A percentile compares a stretch with the other conserved stretches of the same genome.
Conservation (phyloP, 2,329 filamentous ascomycete genomes). For the Ophiocordyceps unilateralis region DNA sequence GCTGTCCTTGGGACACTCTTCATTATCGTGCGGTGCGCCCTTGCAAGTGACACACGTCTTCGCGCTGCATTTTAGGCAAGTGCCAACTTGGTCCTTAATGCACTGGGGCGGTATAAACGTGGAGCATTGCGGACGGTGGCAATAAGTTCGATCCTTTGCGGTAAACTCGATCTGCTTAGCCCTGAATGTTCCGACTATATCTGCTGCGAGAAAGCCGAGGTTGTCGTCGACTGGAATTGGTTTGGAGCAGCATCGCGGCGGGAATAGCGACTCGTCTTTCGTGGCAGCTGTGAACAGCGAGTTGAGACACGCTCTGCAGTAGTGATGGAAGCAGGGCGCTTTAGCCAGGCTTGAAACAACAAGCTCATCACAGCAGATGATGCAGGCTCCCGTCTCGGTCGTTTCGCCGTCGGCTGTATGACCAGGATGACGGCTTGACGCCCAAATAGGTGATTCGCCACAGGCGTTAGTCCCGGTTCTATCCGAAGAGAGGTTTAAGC, state of each 20-base stretch:
- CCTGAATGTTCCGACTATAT: conserved; percentile 19
- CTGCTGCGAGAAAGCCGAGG: conserved; percentile 15
- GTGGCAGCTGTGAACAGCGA: conserved; percentile 25
- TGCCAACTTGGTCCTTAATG: conserved; percentile 17
- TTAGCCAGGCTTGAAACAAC: background rate
- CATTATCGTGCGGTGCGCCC: conserved; percentile 11
- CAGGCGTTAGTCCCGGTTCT: too few relatives aligned
- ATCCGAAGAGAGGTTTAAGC: too few relatives aligned
- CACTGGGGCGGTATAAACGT: conserved; percentile 22
- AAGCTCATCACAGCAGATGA: background rate
- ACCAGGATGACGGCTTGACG: background rate
- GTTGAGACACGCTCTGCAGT: conserved; percentile 31
- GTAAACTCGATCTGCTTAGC: conserved; percentile 30
- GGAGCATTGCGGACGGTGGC: conserved; percentile 23
- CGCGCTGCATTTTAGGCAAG: conserved; percentile 22
- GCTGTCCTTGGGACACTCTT: conserved; percentile 30
- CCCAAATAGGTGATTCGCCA: background rate
- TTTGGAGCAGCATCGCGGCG: conserved; percentile 32
- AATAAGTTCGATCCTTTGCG: conserved; percentile 32
- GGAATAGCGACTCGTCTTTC: conserved; percentile 33
- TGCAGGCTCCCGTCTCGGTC: background rate
- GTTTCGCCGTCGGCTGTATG: background rate
- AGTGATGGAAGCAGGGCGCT: conserved; percentile 21
- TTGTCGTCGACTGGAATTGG: conserved; percentile 19
- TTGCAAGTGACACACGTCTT: conserved; percentile 37